These are phyloP conservation scores for Climacium dendroides DNA, from an alignment of 225 moss, liverwort and hornwort species.

Conservation along the genomic window DNA sequence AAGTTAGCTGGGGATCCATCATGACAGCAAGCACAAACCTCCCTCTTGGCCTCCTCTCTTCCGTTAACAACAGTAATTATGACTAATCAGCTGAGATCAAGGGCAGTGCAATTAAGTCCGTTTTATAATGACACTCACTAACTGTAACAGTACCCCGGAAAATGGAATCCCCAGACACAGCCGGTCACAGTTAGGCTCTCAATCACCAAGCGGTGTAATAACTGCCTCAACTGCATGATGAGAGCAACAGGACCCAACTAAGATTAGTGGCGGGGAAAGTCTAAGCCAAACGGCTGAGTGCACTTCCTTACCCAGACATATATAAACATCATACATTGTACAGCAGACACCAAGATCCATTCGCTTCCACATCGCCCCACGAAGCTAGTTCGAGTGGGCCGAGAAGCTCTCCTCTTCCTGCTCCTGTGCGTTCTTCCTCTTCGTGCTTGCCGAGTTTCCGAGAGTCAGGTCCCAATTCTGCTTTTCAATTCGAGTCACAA, in stretches of 20 bases:
- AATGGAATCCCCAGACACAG: neutral
- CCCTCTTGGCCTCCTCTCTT: neutral
- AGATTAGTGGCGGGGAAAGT: neutral
- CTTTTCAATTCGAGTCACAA: neutral
- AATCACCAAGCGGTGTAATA: conserved; percentile 4
- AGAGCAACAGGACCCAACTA: neutral
- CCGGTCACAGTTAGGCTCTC: neutral
- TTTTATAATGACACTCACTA: neutral
- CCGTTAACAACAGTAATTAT: neutral
- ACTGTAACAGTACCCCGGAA: neutral
- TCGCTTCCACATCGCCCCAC: neutral
- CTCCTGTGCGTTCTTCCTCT: neutral
- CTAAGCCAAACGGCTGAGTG: neutral
- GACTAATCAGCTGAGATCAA: neutral
- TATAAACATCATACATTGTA: conserved; percentile 4
- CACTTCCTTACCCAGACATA: neutral
- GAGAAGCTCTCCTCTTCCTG: neutral
- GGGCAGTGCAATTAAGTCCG: neutral
- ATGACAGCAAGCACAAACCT: neutral
- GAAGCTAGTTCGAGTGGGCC: neutral
- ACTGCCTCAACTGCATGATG: conserved; percentile 20
- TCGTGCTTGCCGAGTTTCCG: neutral
- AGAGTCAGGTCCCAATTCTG: neutral
- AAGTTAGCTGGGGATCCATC: neutral
- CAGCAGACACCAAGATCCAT: neutral